phyloP scores from a whole-genome alignment of 306 rosid species.

The Corylus americana region DNA sequence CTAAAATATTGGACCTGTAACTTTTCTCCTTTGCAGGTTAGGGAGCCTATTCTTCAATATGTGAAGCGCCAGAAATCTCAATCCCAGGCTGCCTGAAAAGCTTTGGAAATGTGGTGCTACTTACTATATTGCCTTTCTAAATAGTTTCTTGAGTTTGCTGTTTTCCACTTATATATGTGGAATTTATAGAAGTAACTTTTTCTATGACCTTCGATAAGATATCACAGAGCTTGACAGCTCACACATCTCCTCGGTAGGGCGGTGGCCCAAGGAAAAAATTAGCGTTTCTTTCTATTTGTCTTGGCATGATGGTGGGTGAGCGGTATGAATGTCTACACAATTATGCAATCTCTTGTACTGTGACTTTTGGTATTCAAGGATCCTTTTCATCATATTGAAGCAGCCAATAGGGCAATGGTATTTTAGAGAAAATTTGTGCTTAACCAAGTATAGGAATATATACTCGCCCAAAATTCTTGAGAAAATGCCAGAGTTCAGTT shows the following conservation, averaged over 20 bases:
- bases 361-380: not conserved
- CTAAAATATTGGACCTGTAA: not conserved
- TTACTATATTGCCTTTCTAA: not conserved
- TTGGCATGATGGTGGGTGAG: not conserved
- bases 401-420: not conserved
- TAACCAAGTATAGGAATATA: not conserved
- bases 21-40: constrained; percentile 57
- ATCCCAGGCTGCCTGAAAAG: constrained; percentile 50
- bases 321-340: not conserved
- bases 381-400: not conserved
- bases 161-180: constrained; percentile 8
- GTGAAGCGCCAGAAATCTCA: constrained; percentile 75
- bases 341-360: not conserved
- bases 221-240: constrained; percentile 6
- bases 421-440: not conserved
- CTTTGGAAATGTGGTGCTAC: not conserved
- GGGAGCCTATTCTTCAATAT: constrained; percentile 83
- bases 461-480: not conserved
- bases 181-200: constrained; percentile 7
- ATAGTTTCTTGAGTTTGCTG: constrained; percentile 2
- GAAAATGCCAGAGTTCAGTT: not conserved
- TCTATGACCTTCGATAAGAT: constrained; percentile 4
- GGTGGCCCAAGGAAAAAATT: not conserved
- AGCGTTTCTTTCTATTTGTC: not conserved
- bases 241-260: not conserved